Conservation (phyloP, 805 yeast species). For the Wickerhamomyces pijperi region DNA sequence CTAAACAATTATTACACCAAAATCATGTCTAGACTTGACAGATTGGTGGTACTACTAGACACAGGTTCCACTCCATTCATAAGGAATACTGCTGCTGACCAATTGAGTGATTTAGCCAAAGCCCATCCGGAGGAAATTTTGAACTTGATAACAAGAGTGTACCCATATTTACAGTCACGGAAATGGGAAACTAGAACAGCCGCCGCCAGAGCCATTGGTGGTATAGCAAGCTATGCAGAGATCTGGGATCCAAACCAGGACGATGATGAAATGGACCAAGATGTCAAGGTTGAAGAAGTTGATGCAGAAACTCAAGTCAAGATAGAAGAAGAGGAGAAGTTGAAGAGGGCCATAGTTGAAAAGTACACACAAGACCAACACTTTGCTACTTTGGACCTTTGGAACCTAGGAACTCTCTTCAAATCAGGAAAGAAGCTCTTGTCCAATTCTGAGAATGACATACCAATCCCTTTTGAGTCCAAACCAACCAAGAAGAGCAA, state of each 20-base stretch:
- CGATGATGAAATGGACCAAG: conserved; percentile 11
- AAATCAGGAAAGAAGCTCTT: conserved; percentile 36
- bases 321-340: conserved; percentile 14
- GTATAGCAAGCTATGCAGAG: conserved; percentile 69
- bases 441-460: conserved; percentile 21
- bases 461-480: conserved; percentile 11
- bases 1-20: background rate
- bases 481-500: conserved; percentile 1
- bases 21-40: conserved; percentile 29
- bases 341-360: conserved; percentile 10
- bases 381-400: conserved; percentile 36
- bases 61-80: conserved; percentile 93
- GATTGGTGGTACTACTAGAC: conserved; percentile 49
- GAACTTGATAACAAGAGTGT: conserved; percentile 74
- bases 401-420: conserved; percentile 38
- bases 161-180: conserved; percentile 71
- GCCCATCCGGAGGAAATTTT: conserved; percentile 90
- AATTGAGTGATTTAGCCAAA: conserved; percentile 84
- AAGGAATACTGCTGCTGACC: conserved; percentile 94
- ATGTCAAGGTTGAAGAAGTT: conserved; percentile 14
- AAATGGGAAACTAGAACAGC: conserved; percentile 97
- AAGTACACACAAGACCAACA: conserved; percentile 17
- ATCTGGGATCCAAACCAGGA: conserved; percentile 69
- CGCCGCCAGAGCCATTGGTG: conserved; percentile 92
- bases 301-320: conserved; percentile 9